phyloP scores from a whole-genome alignment of 139 green algal species.

The Axilococcus clingmanii region DNA sequence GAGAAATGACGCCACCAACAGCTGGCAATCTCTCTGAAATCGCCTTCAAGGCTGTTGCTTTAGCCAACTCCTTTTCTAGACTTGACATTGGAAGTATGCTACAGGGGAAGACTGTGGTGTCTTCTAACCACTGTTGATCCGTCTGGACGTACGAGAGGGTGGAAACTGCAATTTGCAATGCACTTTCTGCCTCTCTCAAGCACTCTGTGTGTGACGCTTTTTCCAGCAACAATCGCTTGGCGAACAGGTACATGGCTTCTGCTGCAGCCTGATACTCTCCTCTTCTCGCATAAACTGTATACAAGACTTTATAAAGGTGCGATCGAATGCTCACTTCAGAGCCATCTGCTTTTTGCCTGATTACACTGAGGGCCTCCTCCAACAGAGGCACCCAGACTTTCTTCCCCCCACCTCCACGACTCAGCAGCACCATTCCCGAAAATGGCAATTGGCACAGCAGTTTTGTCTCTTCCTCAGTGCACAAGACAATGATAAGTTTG shows the following conservation, averaged over 20 bases:
- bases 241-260: conserved; percentile 19
- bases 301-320: conserved; percentile 31
- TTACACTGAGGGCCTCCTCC: conserved; percentile 15
- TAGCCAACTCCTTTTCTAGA: conserved; percentile 16
- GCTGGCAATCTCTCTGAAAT: conserved; percentile 15
- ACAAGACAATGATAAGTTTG: conserved; percentile 16
- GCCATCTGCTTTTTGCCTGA: conserved; percentile 12
- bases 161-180: conserved; percentile 22
- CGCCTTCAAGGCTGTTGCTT: neutral
- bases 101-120: neutral
- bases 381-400: conserved; percentile 13
- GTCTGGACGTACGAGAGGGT: neutral
- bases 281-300: conserved; percentile 17
- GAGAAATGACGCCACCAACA: neutral
- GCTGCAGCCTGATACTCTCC: conserved; percentile 22
- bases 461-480: conserved; percentile 1
- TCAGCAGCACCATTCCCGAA: conserved; percentile 5
- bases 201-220: neutral
- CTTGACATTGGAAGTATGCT: conserved; percentile 14
- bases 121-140: neutral
- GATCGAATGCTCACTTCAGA: conserved; percentile 6
- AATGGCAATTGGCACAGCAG: conserved; percentile 23
- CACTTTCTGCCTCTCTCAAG: neutral
- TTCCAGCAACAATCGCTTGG: conserved; percentile 15
- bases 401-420: neutral